Evolutionary conservation across 768 basidiomycete genomes (phyloP).

Genomic region (Kwoniella botswanensis): DNA sequence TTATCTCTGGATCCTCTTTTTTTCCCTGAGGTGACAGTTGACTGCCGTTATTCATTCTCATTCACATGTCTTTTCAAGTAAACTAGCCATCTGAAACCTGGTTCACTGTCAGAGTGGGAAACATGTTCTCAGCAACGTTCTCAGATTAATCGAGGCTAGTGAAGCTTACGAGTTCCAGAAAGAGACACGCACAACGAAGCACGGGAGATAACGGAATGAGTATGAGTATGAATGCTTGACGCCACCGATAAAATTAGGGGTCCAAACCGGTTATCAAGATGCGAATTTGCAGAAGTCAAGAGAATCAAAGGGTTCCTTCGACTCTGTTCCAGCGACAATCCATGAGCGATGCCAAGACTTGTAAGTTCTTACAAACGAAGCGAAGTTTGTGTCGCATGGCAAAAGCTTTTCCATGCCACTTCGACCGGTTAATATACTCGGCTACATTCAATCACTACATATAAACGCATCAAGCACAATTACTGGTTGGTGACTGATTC

Average conservation of each 20-base stretch:
- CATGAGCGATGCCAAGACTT: not conserved
- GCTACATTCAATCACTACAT: too few species aligned
- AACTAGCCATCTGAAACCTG: not conserved
- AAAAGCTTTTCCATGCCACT: too few species aligned
- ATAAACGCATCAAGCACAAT: too few species aligned
- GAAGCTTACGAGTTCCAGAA: not conserved
- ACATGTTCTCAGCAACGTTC: too few species aligned
- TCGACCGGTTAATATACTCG: too few species aligned
- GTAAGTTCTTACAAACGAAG: too few species aligned
- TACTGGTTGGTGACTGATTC: too few species aligned
- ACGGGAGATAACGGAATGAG: not conserved
- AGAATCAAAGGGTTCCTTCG: not conserved
- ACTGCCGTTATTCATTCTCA: constrained; percentile 12
- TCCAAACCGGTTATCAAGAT: constrained; percentile 4
- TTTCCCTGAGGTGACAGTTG: not conserved
- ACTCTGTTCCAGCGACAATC: not conserved
- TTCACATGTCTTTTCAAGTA: constrained; percentile 1
- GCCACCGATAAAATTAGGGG: constrained; percentile 5
- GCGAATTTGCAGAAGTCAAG: not conserved
- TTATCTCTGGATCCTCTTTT: not conserved
- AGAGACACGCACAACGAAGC: not conserved
- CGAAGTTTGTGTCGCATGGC: too few species aligned
- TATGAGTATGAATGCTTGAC: not conserved
- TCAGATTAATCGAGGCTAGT: too few species aligned
- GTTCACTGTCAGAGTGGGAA: too few species aligned